Base-by-base conservation (phyloP, 2,329 filamentous ascomycete species). In the Paramyrothecium sp. region DNA sequence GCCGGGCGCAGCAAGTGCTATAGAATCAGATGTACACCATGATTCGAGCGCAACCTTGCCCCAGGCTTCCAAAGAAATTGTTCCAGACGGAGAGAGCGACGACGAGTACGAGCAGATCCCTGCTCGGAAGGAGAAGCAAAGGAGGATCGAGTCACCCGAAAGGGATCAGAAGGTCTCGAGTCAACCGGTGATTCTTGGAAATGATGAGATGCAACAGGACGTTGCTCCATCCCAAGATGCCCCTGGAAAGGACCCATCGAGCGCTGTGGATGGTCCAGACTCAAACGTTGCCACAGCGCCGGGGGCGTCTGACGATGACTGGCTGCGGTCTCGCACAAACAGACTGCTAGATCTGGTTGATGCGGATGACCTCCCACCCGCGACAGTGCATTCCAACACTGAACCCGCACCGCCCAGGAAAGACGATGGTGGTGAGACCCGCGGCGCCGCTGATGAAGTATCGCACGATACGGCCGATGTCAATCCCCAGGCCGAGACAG, bases 251-350 rank as follows among this genome's bases (percentile, higher is more conserved):
- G 54, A 56, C 21, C 23, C 22, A 19, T 60, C 56, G 55, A 52
- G 60, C 56, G 63, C 60, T 54, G 57, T 55, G 53, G 54, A 61
- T 57, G 59, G 61, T 55, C 54, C 59, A 56, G 63, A 67, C 56
- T 59, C 61, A 54, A 58, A 44, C 13, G n/a, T 19, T 19, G 38
- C 38, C 5, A 16, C 65, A 59, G 57, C 66, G 64, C 56, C 69
- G 63, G 77, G 78, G 53, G 80, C 87, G 3, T 88, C 89, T 21
- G 92, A 97, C 74, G 87, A 89, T 59, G 93, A 98, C 73, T 99
- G 95, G 95, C 80, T 97, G 64, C 87, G 94, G 57, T 94, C 90
- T 61, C 87, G 90, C 64, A 98, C 93, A 16, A 97, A 89, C 74
- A 85, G 94, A 66, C 78, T 96, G 52, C 81, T 97, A 53, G 95